Conservation (phyloP, 208 protist genomes). For the Trypanosoma brucei region DNA sequence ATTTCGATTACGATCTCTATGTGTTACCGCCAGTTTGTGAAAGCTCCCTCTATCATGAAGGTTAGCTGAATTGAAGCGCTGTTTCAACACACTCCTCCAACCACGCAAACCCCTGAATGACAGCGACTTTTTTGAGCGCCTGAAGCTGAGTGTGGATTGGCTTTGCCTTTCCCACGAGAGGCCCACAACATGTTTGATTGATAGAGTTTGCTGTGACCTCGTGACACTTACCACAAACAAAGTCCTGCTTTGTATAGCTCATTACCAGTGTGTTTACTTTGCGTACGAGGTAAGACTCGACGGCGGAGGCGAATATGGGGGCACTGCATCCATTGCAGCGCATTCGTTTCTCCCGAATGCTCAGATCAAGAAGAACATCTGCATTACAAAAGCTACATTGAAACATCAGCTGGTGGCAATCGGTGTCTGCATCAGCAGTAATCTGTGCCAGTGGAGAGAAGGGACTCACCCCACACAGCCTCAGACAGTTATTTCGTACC, state of each 20-base stretch:
- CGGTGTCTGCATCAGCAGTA: slow-evolving; percentile 29
- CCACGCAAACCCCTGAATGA: slow-evolving; percentile 60
- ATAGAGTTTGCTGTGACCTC: slow-evolving; percentile 66
- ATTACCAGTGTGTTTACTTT: slow-evolving; percentile 58
- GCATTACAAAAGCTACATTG: slow-evolving; percentile 83
- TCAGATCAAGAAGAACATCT: slow-evolving; percentile 50
- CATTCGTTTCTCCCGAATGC: slow-evolving; percentile 34
- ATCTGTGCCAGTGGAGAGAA: slow-evolving; percentile 70
- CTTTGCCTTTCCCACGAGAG: slow-evolving; percentile 56
- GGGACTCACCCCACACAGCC: slow-evolving; percentile 80
- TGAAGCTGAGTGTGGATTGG: slow-evolving; percentile 45
- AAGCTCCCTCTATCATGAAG: neutral
- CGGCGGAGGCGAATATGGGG: slow-evolving; percentile 42
- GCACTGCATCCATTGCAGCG: slow-evolving; percentile 67
- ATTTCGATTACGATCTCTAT: too few relatives aligned
- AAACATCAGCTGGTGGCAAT: slow-evolving; percentile 33
- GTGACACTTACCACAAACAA: slow-evolving; percentile 77
- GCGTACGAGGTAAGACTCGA: slow-evolving; percentile 81
- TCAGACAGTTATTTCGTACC: slow-evolving; percentile 85
- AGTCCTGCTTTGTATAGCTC: slow-evolving; percentile 73
- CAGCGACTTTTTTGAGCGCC: slow-evolving; percentile 55
- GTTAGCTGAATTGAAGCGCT: slow-evolving; percentile 47
- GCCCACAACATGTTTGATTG: slow-evolving; percentile 75
- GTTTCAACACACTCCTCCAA: slow-evolving; percentile 61
- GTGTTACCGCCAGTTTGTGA: neutral